Base-by-base conservation (phyloP, 1,284 basidiomycete genomes). In the Acaromyces ingoldii region DNA sequence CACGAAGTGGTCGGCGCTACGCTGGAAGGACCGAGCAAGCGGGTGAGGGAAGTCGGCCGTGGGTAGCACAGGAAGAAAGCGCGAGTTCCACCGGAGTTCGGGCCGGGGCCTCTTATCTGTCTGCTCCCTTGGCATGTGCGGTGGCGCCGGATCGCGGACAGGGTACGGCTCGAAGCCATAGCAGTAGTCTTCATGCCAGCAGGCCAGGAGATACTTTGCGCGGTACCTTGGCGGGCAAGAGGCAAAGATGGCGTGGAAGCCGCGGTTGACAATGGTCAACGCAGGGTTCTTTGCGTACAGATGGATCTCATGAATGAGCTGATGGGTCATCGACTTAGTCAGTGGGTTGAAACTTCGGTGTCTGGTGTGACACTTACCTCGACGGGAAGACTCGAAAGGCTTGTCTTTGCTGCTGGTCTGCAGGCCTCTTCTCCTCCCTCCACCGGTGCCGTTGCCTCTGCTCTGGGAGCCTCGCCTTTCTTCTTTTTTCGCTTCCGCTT, bases 1-100 rank as follows among this genome's bases (percentile, higher is more conserved):
- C n/a, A 51, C 42, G 26, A 46, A 51, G n/a, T 45, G 42, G 24
- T 45, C 42, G 4, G 42, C 42, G 25, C 42, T 45, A 19, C 42
- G 30, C 4, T 45, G 42, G 13, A 45, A 45, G 34, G 42, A 22
- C 10, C 34, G 30, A 45, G 29, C 34, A 11, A 45, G 17, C 34
- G 42, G 42, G 34, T 29, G 34, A 3, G 42, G 13, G 13, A 45
- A 45, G 22, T 45, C 42, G 19, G 19, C 34, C 29, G 25, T 30
- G 5, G 42, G 42, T 28, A 45, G 15, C 11, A 45, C 42, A 17
- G 42, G 42, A 11, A 45, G 13, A 17, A 45, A 45, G 6, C 25
- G 19, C 30, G 29, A 31, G 10, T 28, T 19, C 42, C 42, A 45
- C 11, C 17, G 11, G 11, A 45, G 26, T 45, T 45, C 42, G 6